Evolutionary conservation across 306 rosid species (phyloP).

Genomic region (Pyrus bretschneideri): DNA sequence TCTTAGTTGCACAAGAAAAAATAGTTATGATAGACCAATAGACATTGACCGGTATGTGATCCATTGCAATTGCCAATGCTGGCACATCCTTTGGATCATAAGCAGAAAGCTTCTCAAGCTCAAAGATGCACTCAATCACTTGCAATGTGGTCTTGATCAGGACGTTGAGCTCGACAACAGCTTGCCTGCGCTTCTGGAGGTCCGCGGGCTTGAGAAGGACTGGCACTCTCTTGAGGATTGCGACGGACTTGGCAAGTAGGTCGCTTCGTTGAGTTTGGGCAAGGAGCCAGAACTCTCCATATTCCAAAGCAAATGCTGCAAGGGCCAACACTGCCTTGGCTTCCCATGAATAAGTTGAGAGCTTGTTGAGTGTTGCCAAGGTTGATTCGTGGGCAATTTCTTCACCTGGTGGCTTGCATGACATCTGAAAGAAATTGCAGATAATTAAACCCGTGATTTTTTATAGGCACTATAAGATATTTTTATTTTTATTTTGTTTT

Average conservation of each 20-base stretch:
- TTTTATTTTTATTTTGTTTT: too few relatives aligned
- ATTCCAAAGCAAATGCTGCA: constrained; percentile 61
- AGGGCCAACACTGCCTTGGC: constrained; percentile 58
- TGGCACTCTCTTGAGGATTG: constrained; percentile 44
- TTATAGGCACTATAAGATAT: too few relatives aligned
- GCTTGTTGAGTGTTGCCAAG: constrained; percentile 43
- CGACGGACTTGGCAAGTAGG: constrained; percentile 51
- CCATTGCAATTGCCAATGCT: constrained; percentile 19
- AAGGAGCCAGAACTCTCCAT: constrained; percentile 60
- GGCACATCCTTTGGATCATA: constrained; percentile 30
- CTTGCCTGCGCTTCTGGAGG: constrained; percentile 25
- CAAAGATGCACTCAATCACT: constrained; percentile 36
- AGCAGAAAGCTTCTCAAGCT: constrained; percentile 28
- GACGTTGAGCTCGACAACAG: constrained; percentile 37
- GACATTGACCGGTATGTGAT: constrained; percentile 41
- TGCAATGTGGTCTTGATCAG: constrained; percentile 36
- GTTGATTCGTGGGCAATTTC: constrained; percentile 46
- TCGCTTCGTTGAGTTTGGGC: constrained; percentile 29
- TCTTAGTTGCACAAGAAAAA: constrained; percentile 32
- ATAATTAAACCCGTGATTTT: too few relatives aligned
- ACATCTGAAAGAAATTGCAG: constrained; percentile 31
- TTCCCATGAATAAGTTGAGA: constrained; percentile 43
- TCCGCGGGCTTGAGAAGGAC: constrained; percentile 25
- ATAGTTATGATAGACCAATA: constrained; percentile 51
- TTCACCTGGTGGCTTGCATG: constrained; percentile 52